A percentile compares a stretch with the other conserved stretches of the same genome.
Evolutionary conservation across 768 basidiomycete genomes (phyloP).

Genomic region (Kwoniella sp.): DNA sequence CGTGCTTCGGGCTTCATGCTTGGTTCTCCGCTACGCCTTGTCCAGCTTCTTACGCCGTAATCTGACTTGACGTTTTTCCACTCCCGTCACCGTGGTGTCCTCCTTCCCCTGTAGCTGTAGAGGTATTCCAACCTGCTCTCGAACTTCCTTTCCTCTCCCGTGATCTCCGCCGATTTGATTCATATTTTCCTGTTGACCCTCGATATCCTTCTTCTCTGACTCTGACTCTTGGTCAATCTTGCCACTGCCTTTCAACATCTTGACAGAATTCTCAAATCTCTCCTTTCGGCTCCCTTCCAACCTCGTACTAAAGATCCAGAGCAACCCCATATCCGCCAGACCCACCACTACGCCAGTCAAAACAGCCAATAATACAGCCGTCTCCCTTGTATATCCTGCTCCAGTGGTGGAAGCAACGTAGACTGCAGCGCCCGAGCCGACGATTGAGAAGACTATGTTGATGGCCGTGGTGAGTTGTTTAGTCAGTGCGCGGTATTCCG

Average conservation of each 20-base stretch:
- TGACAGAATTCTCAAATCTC: neutral
- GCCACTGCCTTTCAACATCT: conserved; percentile 23
- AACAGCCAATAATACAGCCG: conserved; percentile 31
- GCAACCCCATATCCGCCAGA: conserved; percentile 38
- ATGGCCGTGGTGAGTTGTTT: conserved; percentile 35
- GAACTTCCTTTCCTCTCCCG: too few species aligned
- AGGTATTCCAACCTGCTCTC: too few species aligned
- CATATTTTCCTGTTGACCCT: neutral
- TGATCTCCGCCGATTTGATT: neutral
- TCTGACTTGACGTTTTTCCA: conserved; percentile 4
- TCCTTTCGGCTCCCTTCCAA: conserved; percentile 24
- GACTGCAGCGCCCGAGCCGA: conserved; percentile 43
- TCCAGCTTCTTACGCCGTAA: neutral
- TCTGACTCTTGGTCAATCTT: neutral
- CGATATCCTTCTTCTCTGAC: neutral
- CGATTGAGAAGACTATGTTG: conserved; percentile 49
- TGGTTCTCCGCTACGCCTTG: neutral
- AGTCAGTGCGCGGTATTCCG: conserved; percentile 35
- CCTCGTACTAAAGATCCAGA: conserved; percentile 34
- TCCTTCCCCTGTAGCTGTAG: neutral
- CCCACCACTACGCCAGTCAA: conserved; percentile 40
- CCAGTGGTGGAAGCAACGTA: conserved; percentile 35
- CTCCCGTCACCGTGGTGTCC: neutral
- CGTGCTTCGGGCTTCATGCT: too few species aligned
- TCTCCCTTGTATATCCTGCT: conserved; percentile 39